Base-by-base conservation (phyloP, 2,329 filamentous ascomycete genomes). In the Neocucurbitaria cava region DNA sequence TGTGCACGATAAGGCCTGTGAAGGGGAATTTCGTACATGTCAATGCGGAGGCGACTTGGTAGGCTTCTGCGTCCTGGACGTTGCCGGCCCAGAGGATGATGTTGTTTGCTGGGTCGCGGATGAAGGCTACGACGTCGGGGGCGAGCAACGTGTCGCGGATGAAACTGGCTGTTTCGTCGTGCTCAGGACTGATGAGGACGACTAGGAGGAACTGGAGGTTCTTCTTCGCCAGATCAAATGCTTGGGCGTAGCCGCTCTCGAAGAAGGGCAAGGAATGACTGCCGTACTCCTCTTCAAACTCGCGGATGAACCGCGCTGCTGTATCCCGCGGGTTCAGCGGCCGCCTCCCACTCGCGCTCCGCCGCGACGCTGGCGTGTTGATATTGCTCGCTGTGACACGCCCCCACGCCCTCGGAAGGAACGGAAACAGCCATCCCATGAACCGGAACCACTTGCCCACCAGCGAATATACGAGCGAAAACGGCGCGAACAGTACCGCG, bases 241-340 rank as follows among this genome's bases (percentile, higher is more conserved):
- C 92, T 76, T 96, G 90, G 5, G 96, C 93, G 71, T 98, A 95
- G 4, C 94, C 92, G 46, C 89, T 90, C 70, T 97, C 93, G 63
- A 89, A 87, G 74, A 96, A 96, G 0, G 89, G 88, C 4, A 98
- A 77, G 4, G 81, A 81, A 44, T 87, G 85, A 17, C 82, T 78
- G 0, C 92, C 92, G 70, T 97, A 95, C 67, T 96, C 91, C 76
- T 99, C 95, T 68, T 96, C 92, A 63, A 99, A 96, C 66, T 98
- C 93, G 8, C 94, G 86, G 69, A 91, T 90, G 74, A 98, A 96
- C 28, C 95, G 84, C 23, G 90, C 88, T 0, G 94, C 92, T 0
- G 92, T 94, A 70, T 99, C 95, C 52, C 90, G 87, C 1, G 94
- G 92, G 70, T 89, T 89, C 40, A 97, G 79, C 64, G 91, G 85